Percentiles rank a stretch among this genome's conserved stretches.
Conservation (phyloP, 441 rosid species). For the Bocquillonia castaneifolia region DNA sequence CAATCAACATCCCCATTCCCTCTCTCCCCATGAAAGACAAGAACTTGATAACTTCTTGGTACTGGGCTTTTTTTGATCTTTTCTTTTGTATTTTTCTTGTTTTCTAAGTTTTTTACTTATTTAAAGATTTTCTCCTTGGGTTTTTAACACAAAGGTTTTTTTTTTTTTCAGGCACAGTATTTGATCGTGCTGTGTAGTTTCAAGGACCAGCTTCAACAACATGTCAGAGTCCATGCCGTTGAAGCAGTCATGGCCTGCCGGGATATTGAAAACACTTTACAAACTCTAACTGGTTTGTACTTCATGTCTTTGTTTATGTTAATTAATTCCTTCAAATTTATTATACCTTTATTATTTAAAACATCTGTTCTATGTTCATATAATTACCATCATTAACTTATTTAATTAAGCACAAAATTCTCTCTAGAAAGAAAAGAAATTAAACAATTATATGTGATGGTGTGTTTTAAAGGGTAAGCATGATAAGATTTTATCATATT, state of each 20-base stretch:
- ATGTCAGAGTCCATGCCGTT: conserved; percentile 94
- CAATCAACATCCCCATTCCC: conserved; percentile 36
- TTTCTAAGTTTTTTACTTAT: neutral
- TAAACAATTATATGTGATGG: neutral
- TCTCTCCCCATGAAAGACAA: conserved; percentile 66
- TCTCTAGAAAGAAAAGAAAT: neutral
- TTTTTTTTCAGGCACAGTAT: conserved; percentile 63
- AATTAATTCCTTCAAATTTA: neutral
- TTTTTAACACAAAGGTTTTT: conserved; percentile 2
- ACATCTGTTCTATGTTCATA: neutral
- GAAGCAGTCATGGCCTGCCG: conserved; percentile 99
- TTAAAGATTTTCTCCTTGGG: neutral
- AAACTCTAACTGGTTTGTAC: conserved; percentile 76
- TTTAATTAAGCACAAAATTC: neutral
- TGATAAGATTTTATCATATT: neutral
- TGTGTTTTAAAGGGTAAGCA: neutral
- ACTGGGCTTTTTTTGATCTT: conserved; percentile 12
- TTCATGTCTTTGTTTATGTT: conserved; percentile 3
- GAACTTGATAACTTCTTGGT: conserved; percentile 93
- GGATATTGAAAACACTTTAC: conserved; percentile 80
- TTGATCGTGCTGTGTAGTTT: conserved; percentile 78
- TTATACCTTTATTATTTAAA: neutral
- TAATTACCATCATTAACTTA: conserved; percentile 8
- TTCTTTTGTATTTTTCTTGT: neutral
- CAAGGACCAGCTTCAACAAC: conserved; percentile 96